These are phyloP conservation scores for Geotrichum citri-aurantii DNA, from an alignment of 1,139 yeast species.

Conservation along the genomic window DNA sequence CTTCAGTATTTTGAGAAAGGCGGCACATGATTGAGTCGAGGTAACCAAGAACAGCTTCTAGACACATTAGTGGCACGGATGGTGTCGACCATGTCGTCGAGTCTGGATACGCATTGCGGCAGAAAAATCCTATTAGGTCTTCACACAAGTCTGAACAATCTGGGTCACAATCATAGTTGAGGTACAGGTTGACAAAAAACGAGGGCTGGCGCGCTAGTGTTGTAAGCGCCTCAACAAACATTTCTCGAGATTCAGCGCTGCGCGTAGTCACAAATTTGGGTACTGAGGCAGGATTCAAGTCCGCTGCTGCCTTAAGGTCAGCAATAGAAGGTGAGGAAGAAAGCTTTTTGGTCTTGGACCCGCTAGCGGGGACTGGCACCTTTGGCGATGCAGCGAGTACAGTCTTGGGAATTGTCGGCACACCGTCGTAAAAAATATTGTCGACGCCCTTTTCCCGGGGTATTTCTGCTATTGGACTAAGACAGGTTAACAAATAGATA, in stretches of 20 bases:
- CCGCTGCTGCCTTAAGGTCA: background rate
- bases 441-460: conserved; percentile 39
- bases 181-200: conserved; percentile 69
- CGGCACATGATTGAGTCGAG: conserved; percentile 60
- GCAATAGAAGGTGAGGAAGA: conserved; percentile 3
- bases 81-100: conserved; percentile 71
- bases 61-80: conserved; percentile 85
- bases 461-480: conserved; percentile 36
- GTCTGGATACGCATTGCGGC: conserved; percentile 74
- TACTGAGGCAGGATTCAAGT: background rate
- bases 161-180: conserved; percentile 85
- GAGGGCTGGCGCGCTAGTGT: conserved; percentile 70
- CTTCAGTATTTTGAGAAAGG: conserved; percentile 28
- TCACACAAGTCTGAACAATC: conserved; percentile 75
- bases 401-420: conserved; percentile 35
- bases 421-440: conserved; percentile 39
- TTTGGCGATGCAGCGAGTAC: conserved; percentile 29
- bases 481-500: conserved; percentile 37
- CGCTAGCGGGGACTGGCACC: conserved; percentile 19
- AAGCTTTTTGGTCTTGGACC: conserved; percentile 21
- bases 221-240: conserved; percentile 79
- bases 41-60: conserved; percentile 76
- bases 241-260: conserved; percentile 56
- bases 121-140: conserved; percentile 60
- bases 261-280: conserved; percentile 22